Percentiles rank a stretch among this genome's conserved stretches.
phyloP scores from a whole-genome alignment of 345 rosid genomes.

The Sonneratia caseolaris region DNA sequence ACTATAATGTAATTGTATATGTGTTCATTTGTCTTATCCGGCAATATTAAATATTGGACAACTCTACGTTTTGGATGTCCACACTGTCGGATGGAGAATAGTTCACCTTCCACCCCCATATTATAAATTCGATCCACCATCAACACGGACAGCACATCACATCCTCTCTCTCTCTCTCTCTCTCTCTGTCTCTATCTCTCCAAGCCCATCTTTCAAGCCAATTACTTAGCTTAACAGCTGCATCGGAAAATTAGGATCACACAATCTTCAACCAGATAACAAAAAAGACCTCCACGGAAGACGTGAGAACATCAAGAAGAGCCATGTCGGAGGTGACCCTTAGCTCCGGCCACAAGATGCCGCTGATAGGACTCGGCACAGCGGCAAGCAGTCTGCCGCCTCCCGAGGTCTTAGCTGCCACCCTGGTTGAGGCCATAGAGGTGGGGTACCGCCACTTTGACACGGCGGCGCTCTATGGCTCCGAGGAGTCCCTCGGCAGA shows the following conservation, averaged over 20 bases:
- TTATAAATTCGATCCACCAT: too few species aligned
- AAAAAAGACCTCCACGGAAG: background rate
- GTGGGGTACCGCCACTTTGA: conserved; percentile 6
- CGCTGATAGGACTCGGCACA: background rate
- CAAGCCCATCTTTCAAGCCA: too few species aligned
- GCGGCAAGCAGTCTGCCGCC: background rate
- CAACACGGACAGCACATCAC: too few species aligned
- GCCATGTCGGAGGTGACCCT: background rate
- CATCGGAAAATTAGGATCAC: background rate
- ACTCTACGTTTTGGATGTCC: too few species aligned
- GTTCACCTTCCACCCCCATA: too few species aligned
- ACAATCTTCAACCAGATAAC: background rate
- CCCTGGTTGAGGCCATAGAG: background rate
- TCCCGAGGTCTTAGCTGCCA: background rate
- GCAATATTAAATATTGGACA: too few species aligned
- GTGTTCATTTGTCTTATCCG: too few species aligned
- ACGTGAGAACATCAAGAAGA: background rate
- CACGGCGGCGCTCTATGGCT: background rate
- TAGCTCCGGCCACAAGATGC: background rate
- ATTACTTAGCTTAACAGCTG: too few species aligned
- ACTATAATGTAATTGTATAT: too few species aligned
- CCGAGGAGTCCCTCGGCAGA: background rate
- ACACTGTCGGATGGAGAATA: too few species aligned
- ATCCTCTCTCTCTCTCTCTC: too few species aligned
- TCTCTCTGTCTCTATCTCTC: too few species aligned